These are phyloP conservation scores for Aurantiochytrium sp. DNA, from an alignment of 108 stramenopile genomes.

Conservation along the genomic window DNA sequence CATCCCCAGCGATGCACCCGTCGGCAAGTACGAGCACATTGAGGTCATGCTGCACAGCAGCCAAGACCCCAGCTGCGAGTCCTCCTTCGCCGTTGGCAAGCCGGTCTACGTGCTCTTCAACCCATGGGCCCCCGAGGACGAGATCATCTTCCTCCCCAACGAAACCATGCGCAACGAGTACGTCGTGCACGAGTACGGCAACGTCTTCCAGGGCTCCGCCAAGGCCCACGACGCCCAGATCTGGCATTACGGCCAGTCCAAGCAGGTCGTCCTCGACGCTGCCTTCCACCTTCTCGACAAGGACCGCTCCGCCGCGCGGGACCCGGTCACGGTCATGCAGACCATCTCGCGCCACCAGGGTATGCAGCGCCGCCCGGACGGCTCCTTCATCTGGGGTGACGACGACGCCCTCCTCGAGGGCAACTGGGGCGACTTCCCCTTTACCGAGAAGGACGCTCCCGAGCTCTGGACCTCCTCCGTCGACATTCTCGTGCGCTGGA, in stretches of 20 bases:
- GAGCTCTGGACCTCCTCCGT: slow-evolving; percentile 18
- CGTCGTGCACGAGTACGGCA: not conserved
- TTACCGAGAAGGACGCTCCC: not conserved
- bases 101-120: slow-evolving; percentile 8
- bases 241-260: slow-evolving; percentile 14
- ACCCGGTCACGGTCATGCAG: not conserved
- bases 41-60: not conserved
- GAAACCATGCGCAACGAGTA: not conserved
- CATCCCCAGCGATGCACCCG: not conserved
- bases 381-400: not conserved
- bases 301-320: not conserved
- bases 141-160: not conserved
- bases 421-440: slow-evolving; percentile 27
- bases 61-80: not conserved
- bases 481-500: slow-evolving; percentile 15
- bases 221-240: not conserved
- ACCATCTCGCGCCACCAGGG: not conserved
- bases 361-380: not conserved
- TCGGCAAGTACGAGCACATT: slow-evolving; percentile 31
- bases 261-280: not conserved
- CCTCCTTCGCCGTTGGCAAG: not conserved
- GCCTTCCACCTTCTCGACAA: slow-evolving; percentile 26
- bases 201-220: slow-evolving; percentile 3
- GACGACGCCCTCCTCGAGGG: slow-evolving; percentile 6
- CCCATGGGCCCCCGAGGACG: slow-evolving; percentile 5